Evolutionary conservation across 257 asterid species (phyloP).

Genomic region (Nicotiana undulata): DNA sequence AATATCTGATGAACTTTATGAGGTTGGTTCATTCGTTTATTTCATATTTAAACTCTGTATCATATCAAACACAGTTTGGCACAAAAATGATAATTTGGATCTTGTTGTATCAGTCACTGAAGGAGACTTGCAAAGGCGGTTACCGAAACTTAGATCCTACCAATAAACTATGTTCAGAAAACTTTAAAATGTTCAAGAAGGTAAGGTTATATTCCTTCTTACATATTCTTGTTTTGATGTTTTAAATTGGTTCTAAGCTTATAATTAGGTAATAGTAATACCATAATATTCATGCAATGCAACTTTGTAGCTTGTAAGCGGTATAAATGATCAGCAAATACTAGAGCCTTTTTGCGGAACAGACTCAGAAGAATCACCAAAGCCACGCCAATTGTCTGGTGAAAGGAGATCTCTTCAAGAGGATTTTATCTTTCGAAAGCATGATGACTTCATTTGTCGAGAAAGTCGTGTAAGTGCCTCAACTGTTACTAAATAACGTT

Average conservation of each 20-base stretch:
- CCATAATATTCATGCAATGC: not conserved
- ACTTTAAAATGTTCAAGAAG: not conserved
- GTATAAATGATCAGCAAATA: not conserved
- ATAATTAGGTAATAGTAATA: not conserved
- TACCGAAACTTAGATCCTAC: not conserved
- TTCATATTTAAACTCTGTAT: not conserved
- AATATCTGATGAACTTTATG: constrained; percentile 22
- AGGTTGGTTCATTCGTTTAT: constrained; percentile 9
- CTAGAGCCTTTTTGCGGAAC: constrained; percentile 1
- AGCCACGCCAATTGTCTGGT: not conserved
- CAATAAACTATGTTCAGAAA: not conserved
- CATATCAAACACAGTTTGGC: not conserved
- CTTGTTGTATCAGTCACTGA: not conserved
- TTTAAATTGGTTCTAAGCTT: not conserved
- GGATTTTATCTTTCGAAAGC: not conserved
- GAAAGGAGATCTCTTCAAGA: not conserved
- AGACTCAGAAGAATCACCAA: not conserved
- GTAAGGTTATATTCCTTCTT: not conserved
- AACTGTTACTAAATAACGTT: not conserved
- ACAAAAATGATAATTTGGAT: constrained; percentile 3
- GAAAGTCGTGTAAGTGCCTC: not conserved
- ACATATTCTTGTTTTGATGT: not conserved
- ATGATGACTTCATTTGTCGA: not conserved
- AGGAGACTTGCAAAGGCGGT: not conserved
- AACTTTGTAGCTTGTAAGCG: not conserved